phyloP scores from a whole-genome alignment of 345 rosid species.

The Salix arbutifolia region DNA sequence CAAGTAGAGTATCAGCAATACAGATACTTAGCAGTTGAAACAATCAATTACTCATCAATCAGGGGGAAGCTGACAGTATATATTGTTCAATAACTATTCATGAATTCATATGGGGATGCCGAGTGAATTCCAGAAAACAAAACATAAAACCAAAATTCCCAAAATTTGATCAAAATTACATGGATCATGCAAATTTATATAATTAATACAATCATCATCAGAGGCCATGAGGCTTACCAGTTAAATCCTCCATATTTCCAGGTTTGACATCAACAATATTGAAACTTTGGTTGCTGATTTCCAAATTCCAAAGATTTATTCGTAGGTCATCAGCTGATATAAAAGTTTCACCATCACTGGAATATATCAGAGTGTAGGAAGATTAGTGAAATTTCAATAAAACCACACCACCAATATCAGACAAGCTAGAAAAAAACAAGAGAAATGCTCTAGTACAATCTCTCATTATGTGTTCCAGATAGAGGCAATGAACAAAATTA shows the following conservation, averaged over 20 bases:
- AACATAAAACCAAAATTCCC: neutral
- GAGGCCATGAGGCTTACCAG: conserved; percentile 49
- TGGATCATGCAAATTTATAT: neutral
- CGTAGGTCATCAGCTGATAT: conserved; percentile 97
- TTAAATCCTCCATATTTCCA: conserved; percentile 93
- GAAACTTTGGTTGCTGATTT: conserved; percentile 90
- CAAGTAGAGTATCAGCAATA: neutral
- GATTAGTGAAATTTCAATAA: conserved; percentile 10
- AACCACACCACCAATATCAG: neutral
- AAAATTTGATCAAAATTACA: neutral
- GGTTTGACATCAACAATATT: conserved; percentile 98
- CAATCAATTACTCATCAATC: neutral
- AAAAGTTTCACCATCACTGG: conserved; percentile 92
- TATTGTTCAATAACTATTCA: neutral
- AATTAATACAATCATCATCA: neutral
- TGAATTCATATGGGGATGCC: neutral
- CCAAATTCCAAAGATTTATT: conserved; percentile 98
- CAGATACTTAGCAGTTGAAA: neutral
- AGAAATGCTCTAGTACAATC: neutral
- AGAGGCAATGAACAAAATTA: neutral
- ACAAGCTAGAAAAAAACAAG: neutral
- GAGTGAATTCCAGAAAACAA: neutral
- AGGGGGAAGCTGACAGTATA: neutral
- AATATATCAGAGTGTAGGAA: conserved; percentile 8
- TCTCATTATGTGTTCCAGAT: neutral